phyloP scores from a whole-genome alignment of 805 yeast species.

The Candida maltosa region DNA sequence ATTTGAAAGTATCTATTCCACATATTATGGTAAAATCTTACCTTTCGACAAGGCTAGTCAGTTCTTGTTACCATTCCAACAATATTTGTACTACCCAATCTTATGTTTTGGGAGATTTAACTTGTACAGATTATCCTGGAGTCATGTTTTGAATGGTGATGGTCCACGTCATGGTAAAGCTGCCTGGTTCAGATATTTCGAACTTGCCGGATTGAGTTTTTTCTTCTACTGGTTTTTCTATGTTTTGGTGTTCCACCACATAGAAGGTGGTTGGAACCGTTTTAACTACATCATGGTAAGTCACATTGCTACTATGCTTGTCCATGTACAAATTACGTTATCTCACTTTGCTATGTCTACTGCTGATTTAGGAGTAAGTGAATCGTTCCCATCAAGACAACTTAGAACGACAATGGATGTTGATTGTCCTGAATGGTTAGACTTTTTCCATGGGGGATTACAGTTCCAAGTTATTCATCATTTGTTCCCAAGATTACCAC shows the following conservation, averaged over 20 bases:
- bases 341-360: constrained; percentile 95
- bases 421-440: constrained; percentile 90
- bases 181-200: constrained; percentile 82
- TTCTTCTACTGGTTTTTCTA: constrained; percentile 85
- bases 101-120: constrained; percentile 83
- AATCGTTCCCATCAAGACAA: constrained; percentile 76
- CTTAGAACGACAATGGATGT: constrained; percentile 93
- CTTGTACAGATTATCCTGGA: constrained; percentile 78
- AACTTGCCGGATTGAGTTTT: constrained; percentile 62
- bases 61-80: constrained; percentile 58
- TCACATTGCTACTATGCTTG: constrained; percentile 81
- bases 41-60: constrained; percentile 68
- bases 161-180: constrained; percentile 83
- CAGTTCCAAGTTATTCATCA: constrained; percentile 93
- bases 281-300: constrained; percentile 65
- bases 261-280: constrained; percentile 54
- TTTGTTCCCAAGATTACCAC: constrained; percentile 82
- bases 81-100: constrained; percentile 72
- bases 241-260: constrained; percentile 45
- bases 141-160: constrained; percentile 64
- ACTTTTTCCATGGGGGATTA: constrained; percentile 86
- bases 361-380: constrained; percentile 76
- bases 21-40: constrained; percentile 68
- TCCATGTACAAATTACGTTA: constrained; percentile 89
- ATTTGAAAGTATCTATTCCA: constrained; percentile 68